phyloP scores from a whole-genome alignment of 305 asterid species.

The Solanum hybrid region DNA sequence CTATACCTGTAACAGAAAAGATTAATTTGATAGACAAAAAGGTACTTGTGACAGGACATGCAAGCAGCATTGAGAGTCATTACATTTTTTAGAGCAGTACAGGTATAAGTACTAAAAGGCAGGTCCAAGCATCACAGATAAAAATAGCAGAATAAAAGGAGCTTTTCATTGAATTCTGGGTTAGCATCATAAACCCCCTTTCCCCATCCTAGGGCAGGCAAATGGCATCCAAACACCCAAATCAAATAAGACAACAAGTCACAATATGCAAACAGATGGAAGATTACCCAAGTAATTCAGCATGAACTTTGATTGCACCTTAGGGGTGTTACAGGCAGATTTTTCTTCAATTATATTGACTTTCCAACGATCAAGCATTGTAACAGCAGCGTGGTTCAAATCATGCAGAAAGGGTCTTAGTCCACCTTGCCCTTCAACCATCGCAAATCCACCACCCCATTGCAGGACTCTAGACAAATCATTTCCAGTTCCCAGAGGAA shows the following conservation, averaged over 20 bases:
- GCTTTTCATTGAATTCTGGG: not conserved
- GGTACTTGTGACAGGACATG: not conserved
- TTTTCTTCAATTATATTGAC: constrained; percentile 52
- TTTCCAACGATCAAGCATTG: constrained; percentile 89
- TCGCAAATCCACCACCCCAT: constrained; percentile 81
- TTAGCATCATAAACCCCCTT: not conserved
- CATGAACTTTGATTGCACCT: constrained; percentile 63
- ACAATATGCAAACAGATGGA: constrained; percentile 1
- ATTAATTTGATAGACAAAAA: constrained; percentile 8
- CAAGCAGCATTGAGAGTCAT: not conserved
- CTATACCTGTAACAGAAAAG: constrained; percentile 47
- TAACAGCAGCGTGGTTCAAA: constrained; percentile 61
- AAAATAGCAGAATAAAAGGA: not conserved
- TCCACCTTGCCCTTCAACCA: constrained; percentile 67
- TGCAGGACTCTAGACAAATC: constrained; percentile 70
- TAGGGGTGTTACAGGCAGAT: constrained; percentile 23
- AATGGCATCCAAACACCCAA: not conserved
- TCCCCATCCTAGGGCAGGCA: not conserved
- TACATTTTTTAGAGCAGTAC: not conserved
- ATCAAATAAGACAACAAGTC: not conserved
- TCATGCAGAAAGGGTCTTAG: constrained; percentile 62
- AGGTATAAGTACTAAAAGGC: not conserved
- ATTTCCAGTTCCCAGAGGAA: constrained; percentile 87
- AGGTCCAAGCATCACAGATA: not conserved
- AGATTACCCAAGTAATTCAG: constrained; percentile 76